phyloP scores from a whole-genome alignment of 2,329 filamentous ascomycete genomes.

The Parascedosporium putredinis region DNA sequence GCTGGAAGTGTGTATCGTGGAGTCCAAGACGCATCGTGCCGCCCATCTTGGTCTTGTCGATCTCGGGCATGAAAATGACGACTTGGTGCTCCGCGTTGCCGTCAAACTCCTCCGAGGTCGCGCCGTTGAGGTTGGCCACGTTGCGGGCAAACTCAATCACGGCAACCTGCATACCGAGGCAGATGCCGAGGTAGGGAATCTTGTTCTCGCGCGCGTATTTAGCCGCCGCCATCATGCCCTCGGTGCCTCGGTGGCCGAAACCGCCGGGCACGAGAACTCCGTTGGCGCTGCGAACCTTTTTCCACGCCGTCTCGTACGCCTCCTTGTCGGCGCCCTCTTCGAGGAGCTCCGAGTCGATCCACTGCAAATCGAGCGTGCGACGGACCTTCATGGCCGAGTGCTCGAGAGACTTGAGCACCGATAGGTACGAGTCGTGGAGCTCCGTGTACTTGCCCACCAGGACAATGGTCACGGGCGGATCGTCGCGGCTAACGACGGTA shows the following conservation, averaged over 20 bases:
- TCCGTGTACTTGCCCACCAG: constrained; percentile 88
- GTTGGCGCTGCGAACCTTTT: constrained; percentile 58
- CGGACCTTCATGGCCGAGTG: constrained; percentile 82
- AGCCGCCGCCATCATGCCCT: constrained; percentile 84
- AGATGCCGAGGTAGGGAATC: constrained; percentile 78
- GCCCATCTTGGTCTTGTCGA: constrained; percentile 64
- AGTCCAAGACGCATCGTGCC: constrained; percentile 81
- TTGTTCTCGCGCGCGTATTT: constrained; percentile 77
- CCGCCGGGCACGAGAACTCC: constrained; percentile 61
- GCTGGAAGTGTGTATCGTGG: constrained; percentile 65
- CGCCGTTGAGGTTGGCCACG: constrained; percentile 51
- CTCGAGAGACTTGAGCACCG: constrained; percentile 76
- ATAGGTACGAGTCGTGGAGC: constrained; percentile 77
- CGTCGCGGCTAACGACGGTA: constrained; percentile 56
- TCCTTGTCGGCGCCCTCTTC: constrained; percentile 53
- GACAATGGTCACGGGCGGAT: constrained; percentile 64
- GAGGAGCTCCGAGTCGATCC: constrained; percentile 77
- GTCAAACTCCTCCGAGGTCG: constrained; percentile 46
- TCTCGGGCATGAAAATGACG: constrained; percentile 89
- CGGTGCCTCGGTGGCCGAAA: constrained; percentile 71
- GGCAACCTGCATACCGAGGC: constrained; percentile 85
- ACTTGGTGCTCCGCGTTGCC: constrained; percentile 53
- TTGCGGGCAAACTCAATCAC: constrained; percentile 82
- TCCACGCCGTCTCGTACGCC: constrained; percentile 79
- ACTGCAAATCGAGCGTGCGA: constrained; percentile 68